Evolutionary conservation across 2,329 filamentous ascomycete species (phyloP), one percentile per base, ranked within the genome.

Genomic region (Colletotrichum phormii): DNA sequence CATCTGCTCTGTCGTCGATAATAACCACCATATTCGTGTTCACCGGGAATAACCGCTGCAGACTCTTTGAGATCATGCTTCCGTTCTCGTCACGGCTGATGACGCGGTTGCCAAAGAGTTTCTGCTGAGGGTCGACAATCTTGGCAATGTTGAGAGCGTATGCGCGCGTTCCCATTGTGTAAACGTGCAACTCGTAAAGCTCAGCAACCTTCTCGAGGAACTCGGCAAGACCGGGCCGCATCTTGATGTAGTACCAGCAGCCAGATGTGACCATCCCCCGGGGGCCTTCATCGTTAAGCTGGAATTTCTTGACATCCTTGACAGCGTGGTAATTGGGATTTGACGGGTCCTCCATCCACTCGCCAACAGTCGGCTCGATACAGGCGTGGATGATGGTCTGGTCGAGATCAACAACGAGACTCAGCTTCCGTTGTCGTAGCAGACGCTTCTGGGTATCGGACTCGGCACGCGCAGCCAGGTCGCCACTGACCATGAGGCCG

Each of bases 11-110:
- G 82, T 99, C 97, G 80, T 99, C 97, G 76, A 99, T 99, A 78
- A 99, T 98, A 71, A 98, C 95, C 0, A 98, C 97, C 97, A 99
- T 99, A 82, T 97, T 96, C 6, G 96, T 98, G 82, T 97, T 97
- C 72, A 98, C 94, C 5, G 97, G 97, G 81, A 99, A 99, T 15
- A 99, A 84, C 8, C 97, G 91, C 79, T 97, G 94, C 35, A 99
- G 86, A 76, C 92, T 97, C 87, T 99, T 99, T 72, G 93, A 92
- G 3, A 93, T 94, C 81, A 98, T 92, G 81, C 93, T 98, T 67
- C 96, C 96, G 80, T 97, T 99, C 84, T 99, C 97, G 81, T 98
- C 96, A 78, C 97, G 93, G 82, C 96, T 98, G 79, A 99, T 93
- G 78, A 99, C 95, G 67, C 97, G 91, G 82, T 98, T 95, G 51